These are phyloP conservation scores for Sextonia rubra DNA, from an alignment of 164 flowering plant genomes.

Conservation along the genomic window DNA sequence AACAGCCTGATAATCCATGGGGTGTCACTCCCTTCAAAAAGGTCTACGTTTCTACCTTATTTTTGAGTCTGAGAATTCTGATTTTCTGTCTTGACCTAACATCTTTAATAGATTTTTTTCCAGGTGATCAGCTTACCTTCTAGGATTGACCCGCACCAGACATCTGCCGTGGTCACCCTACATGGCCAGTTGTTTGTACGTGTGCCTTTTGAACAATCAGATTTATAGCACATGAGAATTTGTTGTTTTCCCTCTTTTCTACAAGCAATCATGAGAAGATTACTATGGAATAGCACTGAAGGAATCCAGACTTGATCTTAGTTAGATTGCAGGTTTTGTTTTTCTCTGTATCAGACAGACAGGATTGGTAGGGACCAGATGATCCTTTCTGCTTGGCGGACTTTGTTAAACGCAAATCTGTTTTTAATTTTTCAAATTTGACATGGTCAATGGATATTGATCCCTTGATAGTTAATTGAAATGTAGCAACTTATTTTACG, in stretches of 20 bases:
- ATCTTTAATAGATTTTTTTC: not conserved
- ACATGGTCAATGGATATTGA: too few species aligned
- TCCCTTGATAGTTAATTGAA: too few species aligned
- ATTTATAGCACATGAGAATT: constrained; percentile 19
- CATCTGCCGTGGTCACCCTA: constrained; percentile 92
- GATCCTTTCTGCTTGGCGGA: too few species aligned
- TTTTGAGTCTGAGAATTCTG: not conserved
- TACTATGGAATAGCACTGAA: not conserved
- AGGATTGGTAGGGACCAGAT: too few species aligned
- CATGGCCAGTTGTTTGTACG: constrained; percentile 95
- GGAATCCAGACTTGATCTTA: not conserved
- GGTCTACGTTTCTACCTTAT: constrained; percentile 29
- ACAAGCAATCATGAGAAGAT: not conserved
- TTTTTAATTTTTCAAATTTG: too few species aligned
- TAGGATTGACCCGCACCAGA: constrained; percentile 93
- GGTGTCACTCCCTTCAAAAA: constrained; percentile 89
- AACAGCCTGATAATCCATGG: constrained; percentile 91
- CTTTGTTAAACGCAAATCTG: too few species aligned
- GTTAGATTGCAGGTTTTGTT: not conserved
- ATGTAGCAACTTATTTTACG: too few species aligned
- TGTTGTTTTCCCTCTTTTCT: too few species aligned
- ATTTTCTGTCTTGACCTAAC: not conserved
- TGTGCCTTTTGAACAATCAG: constrained; percentile 78
- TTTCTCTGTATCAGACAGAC: too few species aligned
- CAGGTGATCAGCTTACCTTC: constrained; percentile 83